Base-by-base conservation (phyloP, 163 green algal species). In the Chlamydomonas reinhardtii region DNA sequence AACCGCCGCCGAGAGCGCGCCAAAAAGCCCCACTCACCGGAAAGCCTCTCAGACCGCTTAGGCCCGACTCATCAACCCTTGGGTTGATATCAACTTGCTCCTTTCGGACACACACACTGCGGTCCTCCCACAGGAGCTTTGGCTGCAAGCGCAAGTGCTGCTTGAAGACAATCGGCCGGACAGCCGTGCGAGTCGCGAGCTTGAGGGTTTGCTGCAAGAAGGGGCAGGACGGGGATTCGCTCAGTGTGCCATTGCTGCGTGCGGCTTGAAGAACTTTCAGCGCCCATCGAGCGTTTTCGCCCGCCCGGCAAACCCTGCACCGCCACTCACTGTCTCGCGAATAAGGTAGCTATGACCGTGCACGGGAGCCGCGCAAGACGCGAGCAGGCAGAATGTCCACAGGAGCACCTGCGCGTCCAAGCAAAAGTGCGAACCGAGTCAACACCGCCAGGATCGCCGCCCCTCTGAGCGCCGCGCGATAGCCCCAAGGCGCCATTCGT, bases 131-230 rank as follows among this genome's bases (percentile, higher is more conserved):
- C 9, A 78, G 79, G 2, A 73, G 54, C 70, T 86, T 78, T 4
- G 69, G 80, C 35, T 74, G 69, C 27, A 11, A 22, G 34, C 27
- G 70, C 56, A n/a, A 56, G 8, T 71, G 34, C 17, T 29, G 69
- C 39, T 70, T 78, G 9, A 56, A 65, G 32, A 79, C 80, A 29
- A 86, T 71, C 0, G 56, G 70, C 15, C 70, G 70, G 20, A 80
- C 54, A 25, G 56, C 70, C 0, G 54, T 72, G 34, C 80, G 32
- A 32, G 52, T 86, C 15, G 80, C 80, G 19, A 86, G 19, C 80
- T 86, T 86, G 69, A 86, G 80, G 4, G 80, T 74, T 86, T 86
- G 80, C 80, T 86, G 70, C 27, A 25, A 3, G 71, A n/a, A 73
- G 5, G 37, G 31, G 66, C 37, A 74, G 66, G 29, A 24, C 29